Evolutionary conservation across 306 rosid genomes (phyloP).

Genomic region (Cicer bijugum): DNA sequence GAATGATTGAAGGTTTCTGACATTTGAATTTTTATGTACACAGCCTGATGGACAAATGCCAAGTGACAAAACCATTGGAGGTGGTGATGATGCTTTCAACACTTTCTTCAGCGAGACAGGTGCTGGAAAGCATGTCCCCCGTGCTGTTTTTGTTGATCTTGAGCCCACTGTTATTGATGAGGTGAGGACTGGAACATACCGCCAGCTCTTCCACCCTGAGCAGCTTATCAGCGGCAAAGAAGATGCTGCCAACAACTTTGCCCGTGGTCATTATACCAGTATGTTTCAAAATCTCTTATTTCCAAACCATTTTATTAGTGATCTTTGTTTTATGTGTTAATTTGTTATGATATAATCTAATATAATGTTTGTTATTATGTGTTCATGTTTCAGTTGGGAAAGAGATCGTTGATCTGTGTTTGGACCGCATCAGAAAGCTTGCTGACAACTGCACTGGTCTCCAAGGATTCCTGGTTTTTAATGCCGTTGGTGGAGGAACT

Average conservation of each 20-base stretch:
- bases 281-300: background rate
- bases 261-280: constrained; percentile 97
- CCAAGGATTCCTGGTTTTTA: constrained; percentile 89
- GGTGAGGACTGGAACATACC: constrained; percentile 87
- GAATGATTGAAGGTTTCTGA: background rate
- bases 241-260: constrained; percentile 97
- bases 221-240: constrained; percentile 94
- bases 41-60: constrained; percentile 98
- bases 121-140: constrained; percentile 88
- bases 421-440: constrained; percentile 90
- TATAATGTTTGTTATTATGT: background rate
- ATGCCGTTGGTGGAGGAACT: constrained; percentile 96
- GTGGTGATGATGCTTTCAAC: constrained; percentile 93
- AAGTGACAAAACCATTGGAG: constrained; percentile 77
- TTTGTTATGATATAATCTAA: background rate
- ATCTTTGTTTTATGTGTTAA: too few species aligned
- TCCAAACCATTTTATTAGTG: background rate
- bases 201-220: constrained; percentile 94
- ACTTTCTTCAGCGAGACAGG: constrained; percentile 94
- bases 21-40: background rate
- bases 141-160: constrained; percentile 84
- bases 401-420: constrained; percentile 89
- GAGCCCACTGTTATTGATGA: constrained; percentile 95
- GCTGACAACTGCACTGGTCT: constrained; percentile 97
- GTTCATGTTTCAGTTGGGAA: constrained; percentile 63